Conservation (phyloP, 208 protist species). For the Crithidia sp. region DNA sequence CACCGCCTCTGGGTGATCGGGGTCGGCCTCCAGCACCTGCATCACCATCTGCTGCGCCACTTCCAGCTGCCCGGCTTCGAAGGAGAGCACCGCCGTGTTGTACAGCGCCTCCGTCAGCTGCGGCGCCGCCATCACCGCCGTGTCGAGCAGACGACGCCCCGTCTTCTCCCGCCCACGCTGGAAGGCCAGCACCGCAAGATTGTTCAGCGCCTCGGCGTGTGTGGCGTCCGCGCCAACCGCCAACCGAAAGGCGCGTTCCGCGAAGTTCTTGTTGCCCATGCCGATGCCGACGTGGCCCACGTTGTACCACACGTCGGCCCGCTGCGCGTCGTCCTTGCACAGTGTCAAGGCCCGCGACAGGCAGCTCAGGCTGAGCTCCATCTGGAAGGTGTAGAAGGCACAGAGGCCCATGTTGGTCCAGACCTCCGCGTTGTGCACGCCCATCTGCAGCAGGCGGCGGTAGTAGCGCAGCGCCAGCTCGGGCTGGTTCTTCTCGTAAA, state of each 20-base stretch:
- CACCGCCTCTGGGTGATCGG: conserved; percentile 86
- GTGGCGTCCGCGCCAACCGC: conserved; percentile 84
- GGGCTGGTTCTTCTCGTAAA: conserved; percentile 94
- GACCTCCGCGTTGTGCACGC: conserved; percentile 90
- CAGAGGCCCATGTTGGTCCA: conserved; percentile 97
- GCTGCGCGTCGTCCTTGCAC: conserved; percentile 66
- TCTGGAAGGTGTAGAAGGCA: conserved; percentile 94
- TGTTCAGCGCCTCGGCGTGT: conserved; percentile 95
- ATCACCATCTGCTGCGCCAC: conserved; percentile 63
- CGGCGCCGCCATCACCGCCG: conserved; percentile 70
- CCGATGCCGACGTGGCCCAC: conserved; percentile 94
- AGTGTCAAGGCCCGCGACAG: conserved; percentile 88
- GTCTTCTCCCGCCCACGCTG: conserved; percentile 47
- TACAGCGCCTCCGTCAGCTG: conserved; percentile 92
- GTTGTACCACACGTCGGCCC: conserved; percentile 96
- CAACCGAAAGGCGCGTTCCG: conserved; percentile 93
- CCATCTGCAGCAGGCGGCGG: conserved; percentile 95
- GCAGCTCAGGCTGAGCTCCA: conserved; percentile 94
- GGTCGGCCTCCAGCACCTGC: conserved; percentile 73
- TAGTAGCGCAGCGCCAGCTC: conserved; percentile 95
- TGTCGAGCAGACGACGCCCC: conserved; percentile 70
- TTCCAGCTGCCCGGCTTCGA: conserved; percentile 82
- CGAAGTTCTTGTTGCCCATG: conserved; percentile 90
- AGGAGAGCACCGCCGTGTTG: conserved; percentile 88
- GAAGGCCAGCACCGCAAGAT: conserved; percentile 88